Base-by-base conservation (phyloP, 371 early-diverging fungal genomes). In the Nematocida sp. region DNA sequence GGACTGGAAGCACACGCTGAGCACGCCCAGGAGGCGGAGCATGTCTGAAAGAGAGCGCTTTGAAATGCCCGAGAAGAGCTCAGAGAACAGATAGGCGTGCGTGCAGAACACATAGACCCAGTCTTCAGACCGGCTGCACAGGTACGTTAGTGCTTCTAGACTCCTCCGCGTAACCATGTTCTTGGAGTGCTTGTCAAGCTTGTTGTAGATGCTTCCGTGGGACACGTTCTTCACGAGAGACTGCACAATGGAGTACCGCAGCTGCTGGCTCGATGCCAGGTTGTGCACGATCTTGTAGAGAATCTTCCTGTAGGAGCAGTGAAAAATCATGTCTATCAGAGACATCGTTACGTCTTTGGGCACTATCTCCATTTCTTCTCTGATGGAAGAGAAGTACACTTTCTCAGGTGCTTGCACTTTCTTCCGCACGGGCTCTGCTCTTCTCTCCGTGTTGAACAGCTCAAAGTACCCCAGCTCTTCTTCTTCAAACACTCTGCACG, bases 401-500 rank as follows among this genome's bases (percentile, higher is more conserved):
- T 41, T 45, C 32, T 58, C 37, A 11, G 37, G 54, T n/a, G 37
- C 13, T 3, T 54, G 36, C 46, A 64, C 58, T 29, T 64, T 54
- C 27, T 67, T 41, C 21, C 53, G 38, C 5, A 13, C 40, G 36
- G 55, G 48, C 52, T 50, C 38, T 1, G 0, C 49, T 48, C 48
- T 31, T 41, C 62, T 66, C 34, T 60, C 52, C 52, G 46, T 13
- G 52, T 60, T 43, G 36, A 77, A 77, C 34, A 62, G 37, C 25
- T 77, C 67, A 32, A 58, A 63, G 34, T 77, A 77, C 0, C 60
- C 21, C 5, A 58, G 37, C 27, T 77, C 77, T 29, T 65, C 58
- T 32, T 77, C 77, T 29, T 77, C 77, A 52, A 77, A 77, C 0
- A 77, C 29, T 37, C 29, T 62, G 21, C 77, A 37, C 4, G 60